phyloP scores from a whole-genome alignment of 352 stramenopile genomes.

The Globisporangium orthogonon region DNA sequence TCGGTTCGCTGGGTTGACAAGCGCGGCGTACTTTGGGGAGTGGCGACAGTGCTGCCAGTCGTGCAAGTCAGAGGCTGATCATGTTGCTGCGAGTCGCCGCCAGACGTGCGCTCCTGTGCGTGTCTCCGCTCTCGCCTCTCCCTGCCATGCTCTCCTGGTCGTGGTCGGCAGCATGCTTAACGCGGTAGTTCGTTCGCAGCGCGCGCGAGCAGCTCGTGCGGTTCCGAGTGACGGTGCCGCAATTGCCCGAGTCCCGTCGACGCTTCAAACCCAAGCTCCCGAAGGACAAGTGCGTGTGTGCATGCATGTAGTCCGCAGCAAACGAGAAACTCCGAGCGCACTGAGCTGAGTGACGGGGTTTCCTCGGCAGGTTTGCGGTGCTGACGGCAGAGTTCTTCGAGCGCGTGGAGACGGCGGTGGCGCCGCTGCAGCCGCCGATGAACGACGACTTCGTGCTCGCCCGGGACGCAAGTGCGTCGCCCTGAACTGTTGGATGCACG shows the following conservation, averaged over 20 bases:
- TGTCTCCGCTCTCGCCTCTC: too few species aligned
- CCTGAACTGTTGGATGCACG: neutral
- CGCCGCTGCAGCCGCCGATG: conserved; percentile 50
- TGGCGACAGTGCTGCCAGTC: too few species aligned
- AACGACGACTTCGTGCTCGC: conserved; percentile 56
- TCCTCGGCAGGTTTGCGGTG: conserved; percentile 33
- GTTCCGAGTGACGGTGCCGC: conserved; percentile 34
- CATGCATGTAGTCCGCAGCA: neutral
- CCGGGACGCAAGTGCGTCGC: conserved; percentile 24
- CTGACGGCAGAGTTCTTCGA: conserved; percentile 56
- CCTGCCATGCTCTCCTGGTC: too few species aligned
- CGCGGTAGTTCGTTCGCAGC: neutral
- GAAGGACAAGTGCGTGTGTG: conserved; percentile 34
- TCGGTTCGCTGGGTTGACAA: neutral
- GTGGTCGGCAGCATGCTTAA: neutral
- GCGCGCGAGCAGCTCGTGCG: conserved; percentile 1
- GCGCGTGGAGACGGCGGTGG: conserved; percentile 48
- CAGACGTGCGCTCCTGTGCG: neutral
- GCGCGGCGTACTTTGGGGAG: too few species aligned
- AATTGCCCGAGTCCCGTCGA: conserved; percentile 11
- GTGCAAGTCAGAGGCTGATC: too few species aligned
- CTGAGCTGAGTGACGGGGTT: neutral
- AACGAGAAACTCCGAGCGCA: neutral
- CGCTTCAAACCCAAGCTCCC: conserved; percentile 44
- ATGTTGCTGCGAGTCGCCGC: too few species aligned